phyloP scores from a whole-genome alignment of 2,329 filamentous ascomycete genomes.

The Colletotrichum salicis region DNA sequence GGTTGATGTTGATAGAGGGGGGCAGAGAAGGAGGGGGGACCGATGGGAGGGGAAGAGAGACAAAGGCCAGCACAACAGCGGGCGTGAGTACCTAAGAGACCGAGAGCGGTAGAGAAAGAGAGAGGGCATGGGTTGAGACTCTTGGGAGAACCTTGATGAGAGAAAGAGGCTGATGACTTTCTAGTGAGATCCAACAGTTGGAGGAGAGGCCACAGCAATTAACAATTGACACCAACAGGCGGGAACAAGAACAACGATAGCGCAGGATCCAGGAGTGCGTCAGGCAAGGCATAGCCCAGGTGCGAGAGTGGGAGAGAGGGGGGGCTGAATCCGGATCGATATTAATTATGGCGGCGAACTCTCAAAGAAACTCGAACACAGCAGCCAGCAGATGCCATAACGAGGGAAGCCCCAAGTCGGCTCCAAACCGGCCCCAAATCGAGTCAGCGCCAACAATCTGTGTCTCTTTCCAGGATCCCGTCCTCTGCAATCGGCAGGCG shows the following conservation, averaged over 20 bases:
- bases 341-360: not conserved
- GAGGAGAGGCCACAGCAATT: not conserved
- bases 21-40: slow-evolving; percentile 5
- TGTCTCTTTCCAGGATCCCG: no score
- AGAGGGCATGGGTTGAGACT: not conserved
- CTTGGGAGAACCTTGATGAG: not conserved
- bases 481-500: slow-evolving; percentile 26
- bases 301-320: not conserved
- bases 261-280: not conserved
- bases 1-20: not conserved
- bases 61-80: not conserved
- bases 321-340: not conserved
- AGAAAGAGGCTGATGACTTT: not conserved
- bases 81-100: not conserved
- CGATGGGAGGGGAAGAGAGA: not conserved
- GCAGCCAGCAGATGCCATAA: not conserved
- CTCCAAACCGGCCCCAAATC: slow-evolving; percentile 7
- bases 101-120: not conserved
- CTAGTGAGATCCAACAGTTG: not conserved
- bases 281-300: not conserved
- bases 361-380: slow-evolving; percentile 11
- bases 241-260: not conserved
- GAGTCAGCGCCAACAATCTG: slow-evolving; percentile 24
- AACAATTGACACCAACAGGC: not conserved
- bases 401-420: not conserved